Evolutionary conservation across 2,329 filamentous ascomycete species (phyloP), one percentile per base, ranked within the genome.

Genomic region (Pseudopithomyces chartarum): DNA sequence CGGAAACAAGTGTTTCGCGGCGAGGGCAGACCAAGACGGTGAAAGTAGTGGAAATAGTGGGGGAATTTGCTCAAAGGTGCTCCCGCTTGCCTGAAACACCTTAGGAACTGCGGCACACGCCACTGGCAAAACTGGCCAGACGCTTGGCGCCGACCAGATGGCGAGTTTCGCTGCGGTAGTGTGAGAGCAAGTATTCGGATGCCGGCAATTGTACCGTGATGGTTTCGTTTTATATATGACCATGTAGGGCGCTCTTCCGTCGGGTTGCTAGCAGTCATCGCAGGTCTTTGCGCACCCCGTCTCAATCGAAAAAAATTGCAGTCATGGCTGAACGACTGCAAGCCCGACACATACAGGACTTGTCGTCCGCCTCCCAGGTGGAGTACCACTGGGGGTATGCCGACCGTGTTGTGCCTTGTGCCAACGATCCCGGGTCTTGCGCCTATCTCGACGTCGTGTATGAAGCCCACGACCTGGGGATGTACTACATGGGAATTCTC

Each of bases 301-400:
- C 40, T 12, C 11, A 13, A 34, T 2, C 13, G 20, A n/a, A n/a
- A n/a, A n/a, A n/a, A n/a, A n/a, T 23, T 3, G 7, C 40, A 39
- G 36, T 11, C n/a, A 68, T 69, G 58, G 8, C 33, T 23, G 57
- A 61, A 19, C 50, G 65, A 52, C 53, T 67, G 55, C 50, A 59
- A 12, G 54, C 66, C n/a, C 64, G 63, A 39, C 56, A 71, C 49
- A 83, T 83, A 58, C 81, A 84, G 63, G 75, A 84, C 54, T 63
- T 69, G 57, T 76, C 67, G 64, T 74, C 76, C 29, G 79, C 76
- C 29, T 54, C 60, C 5, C 56, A 57, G 13, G 52, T 81, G 20
- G 76, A 79, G 63, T 76, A 74, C 46, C 82, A 86, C 63, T 88
- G 84, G 84, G 85, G 82, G 0, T 87, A 87, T 65, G 74, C 77